Evolutionary conservation across 164 flowering plant species (phyloP), one percentile per base, ranked within the genome.

Genomic region (Vitis amurensis): DNA sequence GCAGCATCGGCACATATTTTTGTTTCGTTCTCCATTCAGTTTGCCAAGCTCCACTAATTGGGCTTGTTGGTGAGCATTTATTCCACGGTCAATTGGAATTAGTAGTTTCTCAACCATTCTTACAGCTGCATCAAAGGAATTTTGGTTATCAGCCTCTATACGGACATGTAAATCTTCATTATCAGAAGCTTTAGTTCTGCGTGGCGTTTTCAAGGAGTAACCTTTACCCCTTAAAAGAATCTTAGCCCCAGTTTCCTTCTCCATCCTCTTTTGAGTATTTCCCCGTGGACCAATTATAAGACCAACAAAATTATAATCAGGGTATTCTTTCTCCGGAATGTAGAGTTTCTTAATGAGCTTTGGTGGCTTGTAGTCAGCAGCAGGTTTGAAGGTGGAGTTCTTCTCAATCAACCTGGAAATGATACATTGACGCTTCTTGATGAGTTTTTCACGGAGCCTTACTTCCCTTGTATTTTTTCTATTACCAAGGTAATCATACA

Each of bases 281-380:
- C 87, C 89, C 4, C 76, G 68, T 4, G 86, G 87, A 1, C 86
- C 89, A 68, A 86, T 63, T 64, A 84, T 79, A 15, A 78, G 79
- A 51, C 85, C 87, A 37, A 82, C 62, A 55, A 86, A 86, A 66
- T 86, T 86, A 68, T 82, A 79, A 1, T 49, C 68, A 10, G 89
- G 89, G 57, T 84, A 84, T 66, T 84, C 82, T 71, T 70, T 84
- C 29, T 66, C 37, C 3, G 89, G 89, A 48, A 86, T 73, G 64
- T 82, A 86, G 13, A 86, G 79, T 71, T 86, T 84, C 77, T 77
- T 86, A 47, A 14, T 60, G 62, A 76, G 56, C 71, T 72, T 82
- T 13, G 64, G 12, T 11, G 80, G 79, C 58, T 71, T 73, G 60
- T 53, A 57, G 5, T 73, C 70, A 11, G 80, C 19, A 47, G 82